Evolutionary conservation across 2,329 filamentous ascomycete species (phyloP).

Genomic region (Cladophialophora chaetospira): DNA sequence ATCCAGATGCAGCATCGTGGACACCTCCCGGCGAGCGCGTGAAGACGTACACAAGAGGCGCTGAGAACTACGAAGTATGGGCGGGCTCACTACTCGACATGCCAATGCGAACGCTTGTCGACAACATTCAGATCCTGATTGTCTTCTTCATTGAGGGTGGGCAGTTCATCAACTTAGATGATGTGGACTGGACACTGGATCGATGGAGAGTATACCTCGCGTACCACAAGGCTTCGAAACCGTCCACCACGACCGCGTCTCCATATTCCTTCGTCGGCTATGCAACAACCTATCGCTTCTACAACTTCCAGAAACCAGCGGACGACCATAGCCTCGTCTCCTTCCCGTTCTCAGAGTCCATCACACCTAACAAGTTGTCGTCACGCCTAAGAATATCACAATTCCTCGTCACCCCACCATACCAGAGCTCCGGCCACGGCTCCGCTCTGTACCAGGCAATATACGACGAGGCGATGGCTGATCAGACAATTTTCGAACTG

Average conservation of each 20-base stretch:
- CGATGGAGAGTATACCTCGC: conserved; percentile 93
- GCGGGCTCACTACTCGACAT: conserved; percentile 71
- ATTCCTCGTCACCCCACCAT: conserved; percentile 86
- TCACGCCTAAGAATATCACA: conserved; percentile 86
- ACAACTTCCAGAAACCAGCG: conserved; percentile 50
- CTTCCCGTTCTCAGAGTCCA: conserved; percentile 44
- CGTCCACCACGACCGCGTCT: conserved; percentile 49
- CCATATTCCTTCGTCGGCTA: conserved; percentile 87
- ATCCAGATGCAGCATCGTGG: conserved; percentile 50
- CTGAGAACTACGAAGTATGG: conserved; percentile 80
- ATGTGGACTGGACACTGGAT: conserved; percentile 71
- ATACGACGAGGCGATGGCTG: conserved; percentile 67
- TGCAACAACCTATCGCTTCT: conserved; percentile 87
- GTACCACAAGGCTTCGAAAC: conserved; percentile 59
- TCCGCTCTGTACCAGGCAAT: conserved; percentile 78
- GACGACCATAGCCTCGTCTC: conserved; percentile 41
- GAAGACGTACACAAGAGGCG: conserved; percentile 62
- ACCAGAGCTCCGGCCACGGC: conserved; percentile 79
- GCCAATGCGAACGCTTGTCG: conserved; percentile 69
- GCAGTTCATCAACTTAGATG: conserved; percentile 70
- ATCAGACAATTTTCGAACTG: conserved; percentile 73
- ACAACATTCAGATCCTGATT: conserved; percentile 79
- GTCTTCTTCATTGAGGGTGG: conserved; percentile 92
- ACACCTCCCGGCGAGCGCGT: conserved; percentile 76
- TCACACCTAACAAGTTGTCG: conserved; percentile 63